Evolutionary conservation across 2,329 filamentous ascomycete species (phyloP).

Genomic region (Diplodia sapinea): DNA sequence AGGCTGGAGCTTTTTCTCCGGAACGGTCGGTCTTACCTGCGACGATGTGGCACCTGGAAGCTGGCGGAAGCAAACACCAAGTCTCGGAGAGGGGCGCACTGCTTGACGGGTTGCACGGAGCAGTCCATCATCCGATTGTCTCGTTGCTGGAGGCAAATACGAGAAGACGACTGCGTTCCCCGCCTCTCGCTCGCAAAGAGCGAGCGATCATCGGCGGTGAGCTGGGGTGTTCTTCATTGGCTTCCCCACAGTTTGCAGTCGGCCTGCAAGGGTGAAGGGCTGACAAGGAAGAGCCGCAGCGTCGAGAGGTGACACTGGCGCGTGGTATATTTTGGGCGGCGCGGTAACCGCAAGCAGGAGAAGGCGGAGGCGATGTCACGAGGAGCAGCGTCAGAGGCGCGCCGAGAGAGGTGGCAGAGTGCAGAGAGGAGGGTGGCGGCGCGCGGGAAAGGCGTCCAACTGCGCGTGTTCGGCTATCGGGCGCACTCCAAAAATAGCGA

Average conservation of each 20-base stretch:
- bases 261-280: conserved; percentile 8
- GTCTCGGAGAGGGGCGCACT: background rate
- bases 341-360: background rate
- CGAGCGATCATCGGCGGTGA: conserved; percentile 28
- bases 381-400: conserved; percentile 13
- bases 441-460: conserved; percentile 14
- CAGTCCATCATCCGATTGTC: conserved; percentile 20
- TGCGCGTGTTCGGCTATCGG: conserved; percentile 26
- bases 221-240: conserved; percentile 17
- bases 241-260: conserved; percentile 24
- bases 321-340: conserved; percentile 10
- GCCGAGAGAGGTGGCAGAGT: background rate
- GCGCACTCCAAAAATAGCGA: conserved; percentile 16
- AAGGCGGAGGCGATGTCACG: conserved; percentile 2
- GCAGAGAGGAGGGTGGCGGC: background rate
- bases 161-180: conserved; percentile 14
- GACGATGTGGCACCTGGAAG: background rate
- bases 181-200: conserved; percentile 10
- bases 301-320: conserved; percentile 14
- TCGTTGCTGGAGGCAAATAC: conserved; percentile 14
- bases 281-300: background rate
- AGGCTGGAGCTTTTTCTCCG: conserved; percentile 20
- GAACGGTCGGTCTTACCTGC: conserved; percentile 5
- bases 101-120: background rate
- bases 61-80: conserved; percentile 6